Evolutionary conservation across 139 green algal genomes (phyloP).

Genomic region (Dunaliella sp.): DNA sequence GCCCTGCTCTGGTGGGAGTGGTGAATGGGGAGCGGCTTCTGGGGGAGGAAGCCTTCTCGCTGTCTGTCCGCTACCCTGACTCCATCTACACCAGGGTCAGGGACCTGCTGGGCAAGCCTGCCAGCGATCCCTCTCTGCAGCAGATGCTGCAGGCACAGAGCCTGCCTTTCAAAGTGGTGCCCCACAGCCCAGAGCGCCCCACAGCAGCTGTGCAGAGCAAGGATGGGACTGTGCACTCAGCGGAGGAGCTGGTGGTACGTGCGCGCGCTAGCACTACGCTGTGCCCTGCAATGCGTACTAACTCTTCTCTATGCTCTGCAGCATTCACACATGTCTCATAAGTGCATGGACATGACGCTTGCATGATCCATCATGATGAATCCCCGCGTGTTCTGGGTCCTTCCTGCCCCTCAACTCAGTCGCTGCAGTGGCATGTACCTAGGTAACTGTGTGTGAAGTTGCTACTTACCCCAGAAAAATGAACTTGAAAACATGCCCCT

Average conservation of each 20-base stretch:
- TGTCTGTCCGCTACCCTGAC: slow-evolving; percentile 75
- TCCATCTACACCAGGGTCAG: slow-evolving; percentile 62
- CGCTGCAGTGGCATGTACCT: too few species aligned
- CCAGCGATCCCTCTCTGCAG: slow-evolving; percentile 43
- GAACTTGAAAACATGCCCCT: background rate
- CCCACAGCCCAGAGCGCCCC: slow-evolving; percentile 47
- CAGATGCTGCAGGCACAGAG: slow-evolving; percentile 47
- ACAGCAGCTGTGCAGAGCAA: slow-evolving; percentile 51
- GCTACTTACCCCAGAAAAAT: too few species aligned
- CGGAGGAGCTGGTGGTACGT: slow-evolving; percentile 87
- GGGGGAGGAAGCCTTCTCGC: slow-evolving; percentile 86
- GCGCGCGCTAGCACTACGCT: too few species aligned
- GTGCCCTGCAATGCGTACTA: too few species aligned
- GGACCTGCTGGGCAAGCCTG: slow-evolving; percentile 81
- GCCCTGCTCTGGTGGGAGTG: slow-evolving; percentile 75
- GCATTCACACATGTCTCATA: too few species aligned
- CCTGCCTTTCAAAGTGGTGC: slow-evolving; percentile 73
- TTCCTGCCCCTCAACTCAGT: too few species aligned
- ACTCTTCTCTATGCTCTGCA: too few species aligned
- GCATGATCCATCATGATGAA: too few species aligned
- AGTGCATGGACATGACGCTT: too few species aligned
- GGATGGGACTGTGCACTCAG: slow-evolving; percentile 38
- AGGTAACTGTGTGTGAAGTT: too few species aligned
- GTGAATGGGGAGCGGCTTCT: slow-evolving; percentile 82
- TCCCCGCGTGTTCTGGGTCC: too few species aligned